phyloP scores from a whole-genome alignment of 495 filamentous ascomycete species.

The Neurospora africana region DNA sequence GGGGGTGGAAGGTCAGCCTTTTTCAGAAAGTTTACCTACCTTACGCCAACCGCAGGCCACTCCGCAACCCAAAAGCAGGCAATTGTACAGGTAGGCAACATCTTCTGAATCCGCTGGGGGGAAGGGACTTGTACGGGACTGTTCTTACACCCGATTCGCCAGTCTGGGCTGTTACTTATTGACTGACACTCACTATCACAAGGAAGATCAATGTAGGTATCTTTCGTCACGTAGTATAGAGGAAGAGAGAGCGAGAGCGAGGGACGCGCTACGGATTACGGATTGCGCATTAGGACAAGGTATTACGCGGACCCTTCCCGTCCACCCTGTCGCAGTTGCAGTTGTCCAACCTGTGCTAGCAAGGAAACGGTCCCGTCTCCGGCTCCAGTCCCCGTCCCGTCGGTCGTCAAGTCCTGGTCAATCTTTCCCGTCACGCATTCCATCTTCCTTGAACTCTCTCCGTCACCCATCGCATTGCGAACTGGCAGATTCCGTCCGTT shows the following conservation, averaged over 20 bases:
- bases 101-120: background rate
- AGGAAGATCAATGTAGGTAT: background rate
- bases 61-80: background rate
- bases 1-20: background rate
- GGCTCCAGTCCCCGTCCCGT: background rate
- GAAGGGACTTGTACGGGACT: background rate
- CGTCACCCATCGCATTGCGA: slow-evolving; percentile 1
- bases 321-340: background rate
- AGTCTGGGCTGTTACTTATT: background rate
- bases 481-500: background rate
- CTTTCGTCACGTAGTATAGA: background rate
- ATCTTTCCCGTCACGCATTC: background rate
- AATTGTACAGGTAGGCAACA: background rate
- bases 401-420: background rate
- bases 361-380: background rate
- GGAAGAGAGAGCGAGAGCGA: background rate
- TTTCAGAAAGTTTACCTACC: background rate
- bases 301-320: background rate
- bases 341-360: background rate
- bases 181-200: background rate
- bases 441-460: background rate
- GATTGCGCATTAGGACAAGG: background rate
- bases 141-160: background rate
- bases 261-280: background rate
- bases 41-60: background rate